Percentiles rank a stretch among this genome's conserved stretches.
Evolutionary conservation across 2,329 filamentous ascomycete genomes (phyloP).

Genomic region (Monilinia aucupariae): DNA sequence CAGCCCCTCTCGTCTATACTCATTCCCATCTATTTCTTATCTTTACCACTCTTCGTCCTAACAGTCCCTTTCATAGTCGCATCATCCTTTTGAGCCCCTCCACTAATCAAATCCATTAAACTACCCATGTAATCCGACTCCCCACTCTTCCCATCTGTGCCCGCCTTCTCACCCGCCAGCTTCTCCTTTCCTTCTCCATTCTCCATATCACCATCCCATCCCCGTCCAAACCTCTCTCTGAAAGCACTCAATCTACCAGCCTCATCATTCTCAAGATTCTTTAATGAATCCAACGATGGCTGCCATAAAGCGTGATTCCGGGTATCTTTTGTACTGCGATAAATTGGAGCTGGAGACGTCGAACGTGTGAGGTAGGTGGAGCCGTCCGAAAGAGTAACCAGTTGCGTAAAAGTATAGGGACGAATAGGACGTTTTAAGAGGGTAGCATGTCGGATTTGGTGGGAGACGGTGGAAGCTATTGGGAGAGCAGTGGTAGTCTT

Average conservation of each 20-base stretch:
- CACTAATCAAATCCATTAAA: slow-evolving; percentile 52
- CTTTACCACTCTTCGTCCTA: slow-evolving; percentile 23
- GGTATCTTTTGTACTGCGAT: slow-evolving; percentile 68
- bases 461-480: neutral
- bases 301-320: slow-evolving; percentile 91
- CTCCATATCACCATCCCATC: slow-evolving; percentile 76
- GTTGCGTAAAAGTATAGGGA: slow-evolving; percentile 94
- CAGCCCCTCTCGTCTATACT: neutral
- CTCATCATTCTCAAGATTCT: slow-evolving; percentile 92
- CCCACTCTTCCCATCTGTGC: slow-evolving; percentile 33
- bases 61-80: slow-evolving; percentile 31
- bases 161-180: slow-evolving; percentile 30
- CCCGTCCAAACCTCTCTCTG: slow-evolving; percentile 73
- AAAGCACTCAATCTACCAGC: slow-evolving; percentile 85
- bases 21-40: slow-evolving; percentile 36
- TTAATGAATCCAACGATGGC: slow-evolving; percentile 70
- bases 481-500: neutral
- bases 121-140: slow-evolving; percentile 41
- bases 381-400: slow-evolving; percentile 88
- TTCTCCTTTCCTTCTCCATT: slow-evolving; percentile 33
- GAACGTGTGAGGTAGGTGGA: slow-evolving; percentile 76
- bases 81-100: slow-evolving; percentile 21
- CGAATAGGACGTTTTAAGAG: slow-evolving; percentile 83
- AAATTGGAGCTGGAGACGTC: slow-evolving; percentile 60
- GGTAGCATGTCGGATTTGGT: slow-evolving; percentile 62